These are phyloP conservation scores for Eurotiales sp. DNA, from an alignment of 2,329 filamentous ascomycete species.

Conservation along the genomic window DNA sequence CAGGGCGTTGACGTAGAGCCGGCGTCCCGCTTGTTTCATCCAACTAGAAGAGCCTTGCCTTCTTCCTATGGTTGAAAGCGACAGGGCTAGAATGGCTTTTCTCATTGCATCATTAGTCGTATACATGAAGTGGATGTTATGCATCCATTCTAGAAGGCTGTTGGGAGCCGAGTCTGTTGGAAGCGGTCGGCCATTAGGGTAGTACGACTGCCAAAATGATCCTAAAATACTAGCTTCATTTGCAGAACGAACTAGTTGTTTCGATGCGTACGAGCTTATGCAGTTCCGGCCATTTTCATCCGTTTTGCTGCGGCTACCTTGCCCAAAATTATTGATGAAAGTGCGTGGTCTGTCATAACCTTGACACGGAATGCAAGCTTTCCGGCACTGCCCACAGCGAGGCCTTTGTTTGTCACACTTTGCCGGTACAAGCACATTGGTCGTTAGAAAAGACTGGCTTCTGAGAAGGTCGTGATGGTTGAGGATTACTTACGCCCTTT, in stretches of 20 bases:
- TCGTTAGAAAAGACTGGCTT: neutral
- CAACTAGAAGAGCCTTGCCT: neutral
- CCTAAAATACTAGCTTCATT: neutral
- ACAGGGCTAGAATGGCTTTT: neutral
- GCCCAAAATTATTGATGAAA: neutral
- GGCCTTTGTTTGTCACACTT: neutral
- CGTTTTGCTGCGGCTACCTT: neutral
- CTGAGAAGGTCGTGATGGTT: neutral
- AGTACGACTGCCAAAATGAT: conserved; percentile 1
- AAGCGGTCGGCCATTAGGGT: neutral
- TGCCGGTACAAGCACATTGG: too few relatives aligned
- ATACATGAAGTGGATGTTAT: neutral
- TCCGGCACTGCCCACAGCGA: neutral
- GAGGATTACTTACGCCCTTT: neutral
- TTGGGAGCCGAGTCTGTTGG: neutral
- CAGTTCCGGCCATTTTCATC: too few relatives aligned
- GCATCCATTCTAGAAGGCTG: conserved; percentile 2
- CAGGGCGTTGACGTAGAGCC: neutral
- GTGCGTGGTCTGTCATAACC: conserved; percentile 1
- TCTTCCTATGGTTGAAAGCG: neutral
- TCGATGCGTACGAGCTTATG: too few relatives aligned
- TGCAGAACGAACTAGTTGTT: neutral
- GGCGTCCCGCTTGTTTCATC: neutral
- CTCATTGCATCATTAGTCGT: neutral
- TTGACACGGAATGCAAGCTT: neutral